Conservation (phyloP, 2,329 filamentous ascomycete genomes). For the Cercospora sojina region DNA sequence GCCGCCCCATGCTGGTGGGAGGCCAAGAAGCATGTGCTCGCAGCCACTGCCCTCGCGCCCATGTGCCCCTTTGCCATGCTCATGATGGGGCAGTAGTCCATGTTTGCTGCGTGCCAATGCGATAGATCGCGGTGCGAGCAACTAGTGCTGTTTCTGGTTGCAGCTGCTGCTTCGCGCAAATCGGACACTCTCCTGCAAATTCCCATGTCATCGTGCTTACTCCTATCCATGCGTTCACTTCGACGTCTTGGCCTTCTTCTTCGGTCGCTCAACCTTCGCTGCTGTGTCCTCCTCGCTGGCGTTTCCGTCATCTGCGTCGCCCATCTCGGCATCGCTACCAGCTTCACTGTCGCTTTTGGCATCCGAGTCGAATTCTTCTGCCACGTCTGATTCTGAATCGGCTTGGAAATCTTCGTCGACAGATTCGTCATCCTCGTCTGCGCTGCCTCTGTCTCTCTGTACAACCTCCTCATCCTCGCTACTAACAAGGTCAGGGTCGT, state of each 20-base stretch:
- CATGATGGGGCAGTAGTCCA: not conserved
- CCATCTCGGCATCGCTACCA: constrained; percentile 64
- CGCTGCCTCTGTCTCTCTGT: constrained; percentile 77
- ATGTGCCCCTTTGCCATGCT: not conserved
- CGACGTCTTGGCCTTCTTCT: constrained; percentile 62
- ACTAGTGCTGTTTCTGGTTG: not conserved
- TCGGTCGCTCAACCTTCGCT: constrained; percentile 57
- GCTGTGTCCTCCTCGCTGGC: constrained; percentile 51
- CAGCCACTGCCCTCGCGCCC: not conserved
- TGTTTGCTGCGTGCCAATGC: not conserved
- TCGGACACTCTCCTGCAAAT: not conserved
- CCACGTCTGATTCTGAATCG: constrained; percentile 90
- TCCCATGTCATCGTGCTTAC: not conserved
- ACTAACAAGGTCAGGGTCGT: constrained; percentile 74
- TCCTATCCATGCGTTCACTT: constrained; percentile 11
- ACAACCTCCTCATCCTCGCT: constrained; percentile 80
- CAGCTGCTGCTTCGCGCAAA: not conserved
- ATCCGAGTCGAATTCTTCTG: constrained; percentile 89
- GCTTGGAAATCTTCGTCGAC: constrained; percentile 94
- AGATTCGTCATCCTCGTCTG: constrained; percentile 93
- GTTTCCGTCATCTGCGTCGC: constrained; percentile 52
- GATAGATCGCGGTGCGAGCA: not conserved
- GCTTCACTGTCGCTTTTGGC: constrained; percentile 78
- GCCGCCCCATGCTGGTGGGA: not conserved
- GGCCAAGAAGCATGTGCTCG: not conserved